Evolutionary conservation across 345 rosid genomes (phyloP).

Genomic region (Salix exigua): DNA sequence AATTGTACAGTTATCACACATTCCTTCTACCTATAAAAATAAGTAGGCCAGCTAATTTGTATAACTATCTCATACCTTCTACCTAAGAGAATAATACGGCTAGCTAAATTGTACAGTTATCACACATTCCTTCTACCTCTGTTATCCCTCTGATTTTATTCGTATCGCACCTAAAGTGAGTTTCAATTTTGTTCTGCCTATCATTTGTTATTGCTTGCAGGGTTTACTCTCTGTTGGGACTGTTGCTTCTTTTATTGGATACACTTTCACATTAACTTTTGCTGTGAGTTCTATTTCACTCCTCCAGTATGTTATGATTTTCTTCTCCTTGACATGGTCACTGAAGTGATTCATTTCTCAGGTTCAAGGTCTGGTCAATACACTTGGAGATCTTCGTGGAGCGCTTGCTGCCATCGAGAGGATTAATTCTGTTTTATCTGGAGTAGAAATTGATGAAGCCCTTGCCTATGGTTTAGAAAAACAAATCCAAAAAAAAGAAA

Average conservation of each 20-base stretch:
- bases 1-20: neutral
- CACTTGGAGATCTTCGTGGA: constrained; percentile 94
- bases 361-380: constrained; percentile 97
- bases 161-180: neutral
- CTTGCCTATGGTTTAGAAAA: constrained; percentile 87
- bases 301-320: constrained; percentile 4
- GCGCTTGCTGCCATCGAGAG: constrained; percentile 83
- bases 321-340: constrained; percentile 10
- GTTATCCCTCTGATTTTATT: neutral
- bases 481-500: constrained; percentile 59
- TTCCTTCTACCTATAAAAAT: neutral
- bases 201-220: constrained; percentile 35
- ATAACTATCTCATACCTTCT: neutral
- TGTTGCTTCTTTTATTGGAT: constrained; percentile 90
- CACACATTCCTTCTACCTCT: neutral
- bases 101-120: neutral
- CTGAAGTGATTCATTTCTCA: constrained; percentile 24
- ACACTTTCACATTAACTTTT: constrained; percentile 90
- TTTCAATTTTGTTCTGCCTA: neutral
- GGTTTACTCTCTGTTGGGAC: constrained; percentile 89
- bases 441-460: constrained; percentile 76
- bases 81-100: neutral
- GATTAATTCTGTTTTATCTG: constrained; percentile 73
- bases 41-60: neutral
- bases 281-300: constrained; percentile 54